Percentiles rank a stretch among this genome's conserved stretches.
These are phyloP conservation scores for Apiotrichum mycotoxinovorans DNA, from an alignment of 1,284 basidiomycete species.

Conservation along the genomic window DNA sequence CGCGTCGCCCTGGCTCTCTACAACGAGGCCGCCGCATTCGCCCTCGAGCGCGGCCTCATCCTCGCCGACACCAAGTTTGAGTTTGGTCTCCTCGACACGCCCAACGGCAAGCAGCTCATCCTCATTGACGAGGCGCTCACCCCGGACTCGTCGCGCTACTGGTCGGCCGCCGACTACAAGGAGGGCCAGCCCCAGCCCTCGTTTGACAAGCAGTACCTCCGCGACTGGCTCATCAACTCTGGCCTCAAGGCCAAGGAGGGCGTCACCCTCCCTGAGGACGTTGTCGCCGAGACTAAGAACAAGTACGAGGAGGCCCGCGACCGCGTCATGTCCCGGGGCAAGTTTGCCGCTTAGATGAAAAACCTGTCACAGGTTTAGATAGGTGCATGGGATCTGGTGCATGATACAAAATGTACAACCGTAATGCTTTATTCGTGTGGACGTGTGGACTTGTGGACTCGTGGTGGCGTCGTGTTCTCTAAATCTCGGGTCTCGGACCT, in stretches of 20 bases:
- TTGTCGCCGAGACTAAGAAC: slow-evolving; percentile 69
- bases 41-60: slow-evolving; percentile 77
- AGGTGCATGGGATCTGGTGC: background rate
- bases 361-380: background rate
- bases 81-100: slow-evolving; percentile 63
- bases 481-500: no score
- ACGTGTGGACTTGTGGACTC: no score
- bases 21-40: slow-evolving; percentile 70
- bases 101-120: slow-evolving; percentile 60
- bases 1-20: slow-evolving; percentile 48
- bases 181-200: slow-evolving; percentile 76
- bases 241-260: slow-evolving; percentile 74
- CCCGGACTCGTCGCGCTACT: slow-evolving; percentile 95
- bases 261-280: slow-evolving; percentile 68
- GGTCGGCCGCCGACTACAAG: slow-evolving; percentile 73
- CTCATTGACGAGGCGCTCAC: slow-evolving; percentile 95
- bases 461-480: no score
- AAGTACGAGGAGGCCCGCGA: slow-evolving; percentile 76
- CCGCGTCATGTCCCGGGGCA: slow-evolving; percentile 57
- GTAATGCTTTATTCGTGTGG: background rate
- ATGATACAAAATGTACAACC: background rate
- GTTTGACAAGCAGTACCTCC: slow-evolving; percentile 95
- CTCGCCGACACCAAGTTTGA: slow-evolving; percentile 94
- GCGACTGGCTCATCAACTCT: slow-evolving; percentile 75
- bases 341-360: slow-evolving; percentile 21